Conservation (phyloP, 202 grass and related monocot species). For the Cymbopogon flexuosus region DNA sequence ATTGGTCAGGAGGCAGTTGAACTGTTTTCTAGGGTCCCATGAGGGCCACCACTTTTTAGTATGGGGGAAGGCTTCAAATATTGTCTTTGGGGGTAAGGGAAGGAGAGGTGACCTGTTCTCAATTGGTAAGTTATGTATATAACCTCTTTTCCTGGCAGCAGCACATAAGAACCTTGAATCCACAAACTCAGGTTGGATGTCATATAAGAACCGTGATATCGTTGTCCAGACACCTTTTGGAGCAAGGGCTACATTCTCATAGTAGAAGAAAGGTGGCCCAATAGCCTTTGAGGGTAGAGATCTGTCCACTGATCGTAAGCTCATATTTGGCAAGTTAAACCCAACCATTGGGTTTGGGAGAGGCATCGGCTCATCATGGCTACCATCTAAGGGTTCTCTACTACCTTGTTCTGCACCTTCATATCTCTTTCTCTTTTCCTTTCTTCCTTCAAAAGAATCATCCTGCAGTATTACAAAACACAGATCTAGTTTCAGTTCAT, state of each 20-base stretch:
- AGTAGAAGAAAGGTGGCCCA: slow-evolving; percentile 76
- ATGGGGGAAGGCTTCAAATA: slow-evolving; percentile 46
- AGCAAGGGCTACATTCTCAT: slow-evolving; percentile 67
- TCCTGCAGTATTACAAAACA: slow-evolving; percentile 36
- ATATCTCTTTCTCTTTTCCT: slow-evolving; percentile 36
- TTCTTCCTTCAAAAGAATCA: slow-evolving; percentile 26
- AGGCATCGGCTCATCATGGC: slow-evolving; percentile 25
- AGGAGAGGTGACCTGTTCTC: slow-evolving; percentile 41
- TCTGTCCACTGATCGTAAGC: slow-evolving; percentile 28
- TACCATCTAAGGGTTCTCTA: not conserved
- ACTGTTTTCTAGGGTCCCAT: slow-evolving; percentile 58
- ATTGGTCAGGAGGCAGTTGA: slow-evolving; percentile 63
- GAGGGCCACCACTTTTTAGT: slow-evolving; percentile 59
- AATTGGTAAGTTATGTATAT: slow-evolving; percentile 67
- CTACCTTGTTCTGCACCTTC: not conserved
- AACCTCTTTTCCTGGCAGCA: slow-evolving; percentile 63
- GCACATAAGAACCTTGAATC: slow-evolving; percentile 66
- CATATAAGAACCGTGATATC: slow-evolving; percentile 55
- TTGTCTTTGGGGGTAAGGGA: slow-evolving; percentile 48
- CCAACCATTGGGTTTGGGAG: slow-evolving; percentile 68
- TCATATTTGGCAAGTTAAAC: slow-evolving; percentile 50
- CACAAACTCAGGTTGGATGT: slow-evolving; percentile 60
- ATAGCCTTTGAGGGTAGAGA: slow-evolving; percentile 32
- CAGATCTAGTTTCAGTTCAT: not conserved
- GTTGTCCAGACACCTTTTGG: slow-evolving; percentile 62